These are phyloP conservation scores for Alternaria alternata DNA, from an alignment of 2,329 filamentous ascomycete species.

Conservation along the genomic window DNA sequence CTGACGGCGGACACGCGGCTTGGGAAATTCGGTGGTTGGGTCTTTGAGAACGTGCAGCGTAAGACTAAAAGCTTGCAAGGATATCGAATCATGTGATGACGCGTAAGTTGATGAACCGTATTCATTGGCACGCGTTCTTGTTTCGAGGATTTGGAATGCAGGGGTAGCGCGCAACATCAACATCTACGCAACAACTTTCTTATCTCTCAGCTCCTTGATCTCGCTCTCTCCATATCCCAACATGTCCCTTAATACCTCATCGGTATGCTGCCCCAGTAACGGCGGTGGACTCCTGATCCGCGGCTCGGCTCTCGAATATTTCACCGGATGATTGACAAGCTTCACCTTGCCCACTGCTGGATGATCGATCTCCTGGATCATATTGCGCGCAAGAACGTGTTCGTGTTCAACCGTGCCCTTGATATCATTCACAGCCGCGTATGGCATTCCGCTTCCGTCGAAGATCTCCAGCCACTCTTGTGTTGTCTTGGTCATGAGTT, in stretches of 20 bases:
- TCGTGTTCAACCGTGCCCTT: slow-evolving; percentile 82
- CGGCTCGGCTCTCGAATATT: slow-evolving; percentile 84
- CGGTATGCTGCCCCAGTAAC: slow-evolving; percentile 65
- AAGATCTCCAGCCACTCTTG: slow-evolving; percentile 86
- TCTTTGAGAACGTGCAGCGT: not conserved
- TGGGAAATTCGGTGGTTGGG: slow-evolving; percentile 1
- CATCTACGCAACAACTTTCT: slow-evolving; percentile 22
- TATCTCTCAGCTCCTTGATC: slow-evolving; percentile 25
- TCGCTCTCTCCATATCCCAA: slow-evolving; percentile 36
- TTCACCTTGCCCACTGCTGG: slow-evolving; percentile 82
- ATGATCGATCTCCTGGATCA: slow-evolving; percentile 90
- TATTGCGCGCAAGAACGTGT: slow-evolving; percentile 79
- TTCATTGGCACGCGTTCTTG: not conserved
- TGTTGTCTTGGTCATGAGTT: slow-evolving; percentile 79
- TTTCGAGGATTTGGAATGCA: not conserved
- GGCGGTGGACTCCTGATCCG: slow-evolving; percentile 81
- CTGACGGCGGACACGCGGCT: not conserved
- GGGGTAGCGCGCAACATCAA: not conserved
- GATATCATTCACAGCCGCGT: slow-evolving; percentile 91
- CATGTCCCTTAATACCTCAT: slow-evolving; percentile 43
- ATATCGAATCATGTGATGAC: not conserved
- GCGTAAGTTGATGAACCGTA: not conserved
- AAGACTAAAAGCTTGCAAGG: not conserved
- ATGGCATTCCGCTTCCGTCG: slow-evolving; percentile 91
- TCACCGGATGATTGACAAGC: slow-evolving; percentile 91